A percentile compares a stretch with the other conserved stretches of the same genome.
Conservation (phyloP, 768 basidiomycete genomes). For the Phlebiopsis gigantea region DNA sequence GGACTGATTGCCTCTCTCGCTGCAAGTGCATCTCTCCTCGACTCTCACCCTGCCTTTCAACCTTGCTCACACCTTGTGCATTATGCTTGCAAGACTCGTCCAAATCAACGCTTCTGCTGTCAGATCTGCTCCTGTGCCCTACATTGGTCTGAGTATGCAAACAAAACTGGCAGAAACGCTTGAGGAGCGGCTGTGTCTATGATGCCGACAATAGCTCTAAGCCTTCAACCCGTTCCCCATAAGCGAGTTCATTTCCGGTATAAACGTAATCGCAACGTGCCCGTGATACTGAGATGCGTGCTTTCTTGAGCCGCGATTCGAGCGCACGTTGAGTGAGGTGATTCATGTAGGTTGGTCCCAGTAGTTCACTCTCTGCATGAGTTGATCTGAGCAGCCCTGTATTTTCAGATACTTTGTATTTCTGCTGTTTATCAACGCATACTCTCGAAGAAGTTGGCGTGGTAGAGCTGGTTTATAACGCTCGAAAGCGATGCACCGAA, state of each 20-base stretch:
- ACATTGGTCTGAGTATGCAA: neutral
- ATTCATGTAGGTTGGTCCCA: neutral
- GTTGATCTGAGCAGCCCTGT: neutral
- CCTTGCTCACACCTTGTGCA: too few relatives aligned
- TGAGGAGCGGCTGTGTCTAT: neutral
- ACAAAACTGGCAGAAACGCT: neutral
- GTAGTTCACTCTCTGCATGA: neutral
- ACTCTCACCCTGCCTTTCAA: too few relatives aligned
- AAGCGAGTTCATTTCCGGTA: slow-evolving; percentile 4
- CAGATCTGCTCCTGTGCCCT: neutral
- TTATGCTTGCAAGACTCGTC: too few relatives aligned
- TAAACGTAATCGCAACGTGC: slow-evolving; percentile 6
- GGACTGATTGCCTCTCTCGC: too few relatives aligned
- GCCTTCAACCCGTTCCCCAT: neutral
- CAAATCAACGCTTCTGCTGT: too few relatives aligned
- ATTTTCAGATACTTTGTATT: neutral
- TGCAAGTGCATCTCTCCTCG: too few relatives aligned
- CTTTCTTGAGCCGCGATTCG: neutral
- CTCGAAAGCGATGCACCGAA: neutral
- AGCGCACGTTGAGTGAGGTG: neutral
- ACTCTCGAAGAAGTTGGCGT: neutral
- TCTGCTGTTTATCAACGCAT: neutral
- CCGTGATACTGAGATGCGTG: neutral
- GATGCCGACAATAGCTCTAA: neutral
- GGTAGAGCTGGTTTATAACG: neutral